These are phyloP conservation scores for Coemansia sp. DNA, from an alignment of 192 early-diverging fungal genomes.

Conservation along the genomic window DNA sequence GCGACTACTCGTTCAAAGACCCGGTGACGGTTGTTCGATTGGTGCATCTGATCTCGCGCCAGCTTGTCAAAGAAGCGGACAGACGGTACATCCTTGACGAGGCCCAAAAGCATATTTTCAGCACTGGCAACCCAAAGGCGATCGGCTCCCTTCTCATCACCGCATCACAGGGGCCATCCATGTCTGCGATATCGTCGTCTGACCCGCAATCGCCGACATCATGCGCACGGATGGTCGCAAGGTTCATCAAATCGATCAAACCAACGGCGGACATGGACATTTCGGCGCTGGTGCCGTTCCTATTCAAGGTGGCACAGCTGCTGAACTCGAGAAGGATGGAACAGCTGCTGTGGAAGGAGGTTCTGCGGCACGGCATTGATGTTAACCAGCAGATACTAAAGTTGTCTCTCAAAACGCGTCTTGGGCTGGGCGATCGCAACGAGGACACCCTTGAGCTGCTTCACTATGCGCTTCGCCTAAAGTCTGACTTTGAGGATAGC, in stretches of 20 bases:
- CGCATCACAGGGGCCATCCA: constrained; percentile 26
- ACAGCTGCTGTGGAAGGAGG: constrained; percentile 28
- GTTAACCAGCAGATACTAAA: constrained; percentile 19
- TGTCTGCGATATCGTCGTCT: constrained; percentile 17
- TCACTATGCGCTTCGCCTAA: constrained; percentile 10
- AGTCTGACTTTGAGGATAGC: constrained; percentile 3
- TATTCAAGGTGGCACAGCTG: constrained; percentile 21
- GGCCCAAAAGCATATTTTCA: constrained; percentile 13
- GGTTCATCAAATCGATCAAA: constrained; percentile 6
- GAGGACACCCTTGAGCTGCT: constrained; percentile 24
- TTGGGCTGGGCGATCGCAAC: constrained; percentile 8
- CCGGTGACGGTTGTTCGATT: constrained; percentile 17
- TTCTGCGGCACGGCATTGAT: constrained; percentile 31
- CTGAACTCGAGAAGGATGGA: constrained; percentile 23
- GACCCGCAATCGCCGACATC: constrained; percentile 18
- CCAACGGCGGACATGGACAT: neutral
- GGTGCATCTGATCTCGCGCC: constrained; percentile 24
- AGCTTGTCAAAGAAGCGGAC: constrained; percentile 17
- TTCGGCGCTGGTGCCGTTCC: constrained; percentile 13
- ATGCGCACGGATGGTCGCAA: constrained; percentile 14
- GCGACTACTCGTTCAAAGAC: constrained; percentile 4
- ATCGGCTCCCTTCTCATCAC: constrained; percentile 23
- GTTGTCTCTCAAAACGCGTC: constrained; percentile 16
- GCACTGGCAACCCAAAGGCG: constrained; percentile 11
- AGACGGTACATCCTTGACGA: constrained; percentile 15